Evolutionary conservation across 371 early-diverging fungal species (phyloP), one percentile per base, ranked within the genome.

Genomic region (Conidiobolus incongruus): DNA sequence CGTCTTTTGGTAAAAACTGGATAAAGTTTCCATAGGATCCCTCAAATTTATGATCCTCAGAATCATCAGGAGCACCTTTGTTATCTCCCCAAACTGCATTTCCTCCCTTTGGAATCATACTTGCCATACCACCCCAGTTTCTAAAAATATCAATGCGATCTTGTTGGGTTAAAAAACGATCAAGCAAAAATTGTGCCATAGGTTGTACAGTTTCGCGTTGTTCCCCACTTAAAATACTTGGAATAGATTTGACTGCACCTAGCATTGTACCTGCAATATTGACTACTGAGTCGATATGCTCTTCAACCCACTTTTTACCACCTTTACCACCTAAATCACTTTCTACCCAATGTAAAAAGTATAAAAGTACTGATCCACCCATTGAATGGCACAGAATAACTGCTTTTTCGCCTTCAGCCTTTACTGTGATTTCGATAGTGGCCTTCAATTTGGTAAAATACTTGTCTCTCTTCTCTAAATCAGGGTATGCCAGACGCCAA

Each of bases 331-430:
- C 83, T 2, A 50, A 13, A n/a, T 60, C 52, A 16, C 70, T 67
- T 52, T 81, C 77, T 1, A 79, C 90, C 94, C 94, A 95, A 40
- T 82, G 78, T 46, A 94, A 63, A 55, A 95, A 93, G 55, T 92
- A 85, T 30, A 70, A 70, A 37, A 76, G 60, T 7, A 91, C 66
- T 23, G 61, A 56, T 1, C 70, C 56, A 4, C 93, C 92, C 78
- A 76, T 62, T 22, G 65, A 54, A 54, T 49, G 51, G 22, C 75
- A 52, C 7, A 83, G 56, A 15, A 80, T 46, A 8, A 81, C 82
- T 13, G 65, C 59, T 51, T 77, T 77, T 21, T 66, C 59, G 6
- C 70, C 70, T 13, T 60, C 47, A 0, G 57, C 40, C 12, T 52
- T 53, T 28, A 56, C 58, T n/a, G 57, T 53, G 1, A 65, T 40